Base-by-base conservation (phyloP, 441 rosid species). In the Breynia disticha region DNA sequence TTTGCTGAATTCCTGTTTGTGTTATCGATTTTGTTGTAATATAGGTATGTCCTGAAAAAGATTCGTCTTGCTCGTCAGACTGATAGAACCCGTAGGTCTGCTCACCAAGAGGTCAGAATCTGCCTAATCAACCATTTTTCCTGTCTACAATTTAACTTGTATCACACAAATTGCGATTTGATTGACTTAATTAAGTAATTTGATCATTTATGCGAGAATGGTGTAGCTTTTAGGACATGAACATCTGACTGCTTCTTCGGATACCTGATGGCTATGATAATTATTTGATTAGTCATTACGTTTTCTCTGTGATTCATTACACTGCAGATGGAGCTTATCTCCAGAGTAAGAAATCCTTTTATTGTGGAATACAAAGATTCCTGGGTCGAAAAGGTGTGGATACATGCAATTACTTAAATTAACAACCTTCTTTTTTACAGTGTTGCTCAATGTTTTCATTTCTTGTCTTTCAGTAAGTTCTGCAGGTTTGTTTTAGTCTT, bases 61-160 rank as follows among this genome's bases (percentile, higher is more conserved):
- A 86, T 84, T 54, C 87, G 95, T 57, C 88, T 90, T 47, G 91
- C 95, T 55, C 91, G 95, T 24, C 97, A 86, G 74, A 84, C 94
- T 72, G 95, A 90, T 60, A 78, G 95, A 62, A 76, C 77, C 47
- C 94, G 91, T 46, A 80, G 89, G 66, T 86, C 97, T 52, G 95
- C 97, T 47, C 87, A 82, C 61, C 94, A 78, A 71, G 97, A 90
- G 91, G 97, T 86, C 53, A 62, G 69, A 65, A 38, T 11, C 44
- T 41, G 11, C n/a, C 52, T 59, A 38, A 22, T 41, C 17, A 11
- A 41, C n/a, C 15, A 17, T 12, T 43, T 20, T 42, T 21, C 48
- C 13, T n/a, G 32, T 51, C 13, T 28, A 35, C 43, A 16, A n/a
- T 51, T 9, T 11, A 41, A 17, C 42, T 4, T 13, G 12, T 51